phyloP scores from a whole-genome alignment of 2,329 filamentous ascomycete genomes.

The Knoxdaviesia capensis region DNA sequence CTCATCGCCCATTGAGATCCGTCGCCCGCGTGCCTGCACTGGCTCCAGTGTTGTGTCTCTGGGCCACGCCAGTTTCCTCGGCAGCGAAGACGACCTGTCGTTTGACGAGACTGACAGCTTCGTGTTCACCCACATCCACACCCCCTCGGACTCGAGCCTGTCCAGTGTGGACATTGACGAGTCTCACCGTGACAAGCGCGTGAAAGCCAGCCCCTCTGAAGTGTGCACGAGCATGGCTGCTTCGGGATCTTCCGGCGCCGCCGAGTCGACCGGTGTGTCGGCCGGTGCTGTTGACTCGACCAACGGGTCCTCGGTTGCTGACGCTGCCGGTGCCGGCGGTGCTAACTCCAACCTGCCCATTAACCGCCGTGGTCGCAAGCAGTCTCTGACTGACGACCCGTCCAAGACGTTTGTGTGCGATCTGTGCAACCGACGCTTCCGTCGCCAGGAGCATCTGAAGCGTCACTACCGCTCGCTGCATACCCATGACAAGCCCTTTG shows the following conservation, averaged over 20 bases:
- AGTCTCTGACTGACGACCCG: conserved; percentile 91
- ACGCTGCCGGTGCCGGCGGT: conserved; percentile 19
- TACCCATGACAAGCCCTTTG: conserved; percentile 96
- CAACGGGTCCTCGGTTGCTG: conserved; percentile 16
- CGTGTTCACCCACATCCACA: conserved; percentile 39
- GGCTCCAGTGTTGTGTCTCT: conserved; percentile 47
- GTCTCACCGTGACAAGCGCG: conserved; percentile 34
- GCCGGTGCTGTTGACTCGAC: conserved; percentile 8
- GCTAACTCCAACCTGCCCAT: conserved; percentile 33
- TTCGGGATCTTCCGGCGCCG: conserved; percentile 4
- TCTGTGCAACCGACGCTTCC: conserved; percentile 90
- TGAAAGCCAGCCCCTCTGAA: conserved; percentile 31
- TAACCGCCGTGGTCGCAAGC: conserved; percentile 91
- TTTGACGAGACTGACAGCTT: conserved; percentile 49
- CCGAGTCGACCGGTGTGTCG: background rate
- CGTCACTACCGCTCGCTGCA: conserved; percentile 96
- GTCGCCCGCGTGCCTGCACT: conserved; percentile 48
- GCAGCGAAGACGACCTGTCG: conserved; percentile 49
- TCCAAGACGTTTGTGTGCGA: conserved; percentile 98
- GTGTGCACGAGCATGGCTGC: conserved; percentile 22
- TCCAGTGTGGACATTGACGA: conserved; percentile 1
- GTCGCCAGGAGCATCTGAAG: conserved; percentile 95
- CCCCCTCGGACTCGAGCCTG: conserved; percentile 21
- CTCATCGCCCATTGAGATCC: conserved; percentile 32
- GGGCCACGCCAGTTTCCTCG: conserved; percentile 60